A percentile compares a stretch with the other conserved stretches of the same genome.
Evolutionary conservation across 2,329 filamentous ascomycete species (phyloP).

Genomic region (Diaporthe citriasiana): DNA sequence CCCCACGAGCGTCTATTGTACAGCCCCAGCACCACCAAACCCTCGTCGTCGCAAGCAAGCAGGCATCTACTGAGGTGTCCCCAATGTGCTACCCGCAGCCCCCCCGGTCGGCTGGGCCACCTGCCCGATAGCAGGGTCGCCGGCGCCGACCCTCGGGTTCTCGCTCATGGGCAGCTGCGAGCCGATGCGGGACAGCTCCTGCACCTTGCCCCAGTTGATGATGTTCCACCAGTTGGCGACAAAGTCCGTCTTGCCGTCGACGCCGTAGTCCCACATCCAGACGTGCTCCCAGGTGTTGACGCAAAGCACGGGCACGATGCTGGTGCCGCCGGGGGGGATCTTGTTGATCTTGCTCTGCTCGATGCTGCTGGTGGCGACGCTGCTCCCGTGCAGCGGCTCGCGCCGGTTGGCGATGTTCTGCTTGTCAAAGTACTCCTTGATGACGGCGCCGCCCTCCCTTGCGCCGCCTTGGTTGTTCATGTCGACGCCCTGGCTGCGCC

Average conservation of each 20-base stretch:
- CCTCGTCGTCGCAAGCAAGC: not conserved
- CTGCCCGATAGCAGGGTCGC: not conserved
- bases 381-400: slow-evolving; percentile 48
- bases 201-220: slow-evolving; percentile 87
- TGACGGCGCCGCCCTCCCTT: slow-evolving; percentile 49
- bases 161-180: slow-evolving; percentile 11
- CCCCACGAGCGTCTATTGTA: not conserved
- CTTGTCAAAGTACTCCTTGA: slow-evolving; percentile 57
- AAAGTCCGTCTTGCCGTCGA: slow-evolving; percentile 81
- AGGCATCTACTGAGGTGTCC: slow-evolving; percentile 1
- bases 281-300: slow-evolving; percentile 98
- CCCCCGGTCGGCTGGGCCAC: not conserved
- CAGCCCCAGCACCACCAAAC: slow-evolving; percentile 9
- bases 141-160: not conserved
- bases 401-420: slow-evolving; percentile 51
- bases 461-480: slow-evolving; percentile 73
- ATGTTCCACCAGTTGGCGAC: slow-evolving; percentile 87
- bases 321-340: slow-evolving; percentile 73
- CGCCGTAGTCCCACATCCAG: slow-evolving; percentile 85
- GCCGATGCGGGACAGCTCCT: slow-evolving; percentile 54
- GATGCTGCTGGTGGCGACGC: slow-evolving; percentile 44
- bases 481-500: slow-evolving; percentile 77
- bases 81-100: not conserved
- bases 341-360: slow-evolving; percentile 45
- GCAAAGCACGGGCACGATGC: slow-evolving; percentile 84